A percentile compares a stretch with the other conserved stretches of the same genome.
These are phyloP conservation scores for Lasiosphaeria ovina DNA, from an alignment of 495 filamentous ascomycete genomes.

Conservation along the genomic window DNA sequence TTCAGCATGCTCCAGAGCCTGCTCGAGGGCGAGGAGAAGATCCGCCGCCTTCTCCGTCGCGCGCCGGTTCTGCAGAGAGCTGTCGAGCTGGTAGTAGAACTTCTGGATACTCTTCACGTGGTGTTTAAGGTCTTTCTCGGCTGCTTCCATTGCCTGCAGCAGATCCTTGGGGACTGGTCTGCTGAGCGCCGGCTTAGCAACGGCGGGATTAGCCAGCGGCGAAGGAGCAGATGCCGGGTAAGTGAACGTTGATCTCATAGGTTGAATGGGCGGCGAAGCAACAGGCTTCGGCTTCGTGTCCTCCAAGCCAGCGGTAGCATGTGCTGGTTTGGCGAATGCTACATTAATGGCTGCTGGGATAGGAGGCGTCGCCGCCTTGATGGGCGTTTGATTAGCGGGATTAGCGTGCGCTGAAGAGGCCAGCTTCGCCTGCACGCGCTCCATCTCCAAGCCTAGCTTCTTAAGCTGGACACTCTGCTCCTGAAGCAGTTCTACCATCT, in stretches of 20 bases:
- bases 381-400: too few relatives aligned
- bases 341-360: too few relatives aligned
- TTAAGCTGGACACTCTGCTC: constrained; percentile 11
- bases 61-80: neutral
- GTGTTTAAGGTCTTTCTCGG: constrained; percentile 21
- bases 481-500: constrained; percentile 12
- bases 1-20: constrained; percentile 1
- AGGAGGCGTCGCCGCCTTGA: too few relatives aligned
- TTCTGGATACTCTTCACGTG: constrained; percentile 16
- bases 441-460: constrained; percentile 8
- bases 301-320: too few relatives aligned
- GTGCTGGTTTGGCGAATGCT: too few relatives aligned
- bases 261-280: too few relatives aligned
- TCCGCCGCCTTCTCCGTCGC: constrained; percentile 19
- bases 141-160: constrained; percentile 22
- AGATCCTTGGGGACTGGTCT: constrained; percentile 14
- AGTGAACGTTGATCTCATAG: too few relatives aligned
- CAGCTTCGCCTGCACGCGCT: constrained; percentile 1
- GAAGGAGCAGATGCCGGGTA: constrained; percentile 4
- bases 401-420: neutral
- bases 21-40: constrained; percentile 7
- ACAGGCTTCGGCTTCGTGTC: too few relatives aligned
- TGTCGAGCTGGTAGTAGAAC: constrained; percentile 16
- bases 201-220: neutral
- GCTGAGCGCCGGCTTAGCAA: neutral